Base-by-base conservation (phyloP, 2,329 filamentous ascomycete species). In the Pestalotiopsis sp. region DNA sequence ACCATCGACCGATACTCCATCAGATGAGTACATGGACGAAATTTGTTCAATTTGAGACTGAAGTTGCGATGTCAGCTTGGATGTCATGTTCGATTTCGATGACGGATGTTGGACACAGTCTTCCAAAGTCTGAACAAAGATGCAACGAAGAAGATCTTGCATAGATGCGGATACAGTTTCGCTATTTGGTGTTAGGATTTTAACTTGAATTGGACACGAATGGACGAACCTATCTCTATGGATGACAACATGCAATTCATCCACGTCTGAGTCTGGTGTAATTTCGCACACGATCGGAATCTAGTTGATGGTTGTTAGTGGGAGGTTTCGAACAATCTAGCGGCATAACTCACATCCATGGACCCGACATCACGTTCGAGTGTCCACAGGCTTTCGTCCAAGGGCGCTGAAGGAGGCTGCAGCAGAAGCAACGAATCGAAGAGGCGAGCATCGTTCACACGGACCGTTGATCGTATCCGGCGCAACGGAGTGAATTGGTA, bases 401-500 rank as follows among this genome's bases (percentile, higher is more conserved):
- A 84, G 2, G 86, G 81, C 39, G 88, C 85, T 6, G 82, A 74
- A 0, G 86, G 83, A 57, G 91, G 89, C 75, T 98, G 94, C 11
- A 97, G 81, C 62, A 98, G 86, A 17, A 98, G 81, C 38, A 97
- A 80, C 1, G 91, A 92, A 75, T 97, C 93, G 76, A 97, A 97
- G 0, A 97, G 81, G 13, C 83, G 1, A 85, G 83, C 1, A 73
- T 71, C 2, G 67, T 84, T 76, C 67, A 78, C 68, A 70, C 80
- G 73, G 74, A 81, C 71, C 72, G 83, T 79, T 1, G 80, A 81
- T 72, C 95, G 93, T 14, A 97, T 89, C 0, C 85, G 86, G 26
- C 94, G 87, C 30, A 97, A 79, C 1, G 93, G 88, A 0, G 91
- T 92, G 64, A 97, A 87, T 70, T 97, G 94, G 72, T 91, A 90